Conservation (phyloP, 495 filamentous ascomycete genomes). For the Staphylotrichum longicolle region DNA sequence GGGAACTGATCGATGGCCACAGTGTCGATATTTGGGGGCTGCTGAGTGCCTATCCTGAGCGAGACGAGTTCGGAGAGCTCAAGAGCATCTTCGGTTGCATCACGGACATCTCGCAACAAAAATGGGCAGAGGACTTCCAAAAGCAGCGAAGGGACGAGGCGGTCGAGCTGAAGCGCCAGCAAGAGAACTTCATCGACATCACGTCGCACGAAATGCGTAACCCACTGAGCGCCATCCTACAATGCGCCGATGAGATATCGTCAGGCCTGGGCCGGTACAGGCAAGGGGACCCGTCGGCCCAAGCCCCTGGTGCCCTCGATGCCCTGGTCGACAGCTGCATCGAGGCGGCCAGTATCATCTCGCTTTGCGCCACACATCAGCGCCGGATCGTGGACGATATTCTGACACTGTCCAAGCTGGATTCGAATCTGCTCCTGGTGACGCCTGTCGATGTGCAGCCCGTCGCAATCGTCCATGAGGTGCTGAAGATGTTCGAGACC, state of each 20-base stretch:
- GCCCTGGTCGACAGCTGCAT: constrained; percentile 54
- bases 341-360: constrained; percentile 79
- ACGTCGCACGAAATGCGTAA: constrained; percentile 88
- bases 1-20: constrained; percentile 56
- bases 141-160: constrained; percentile 60
- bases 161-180: constrained; percentile 63
- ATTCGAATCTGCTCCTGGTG: constrained; percentile 73
- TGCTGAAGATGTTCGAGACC: constrained; percentile 80
- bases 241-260: constrained; percentile 76
- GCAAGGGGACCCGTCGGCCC: constrained; percentile 16
- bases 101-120: constrained; percentile 56
- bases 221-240: constrained; percentile 74
- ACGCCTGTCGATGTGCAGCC: constrained; percentile 74
- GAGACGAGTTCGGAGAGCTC: constrained; percentile 52
- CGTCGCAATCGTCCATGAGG: constrained; percentile 60
- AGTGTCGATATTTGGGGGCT: constrained; percentile 66
- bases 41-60: constrained; percentile 68
- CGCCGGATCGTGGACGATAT: constrained; percentile 79
- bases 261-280: constrained; percentile 50
- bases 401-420: constrained; percentile 79
- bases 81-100: constrained; percentile 70
- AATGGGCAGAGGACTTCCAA: constrained; percentile 62
- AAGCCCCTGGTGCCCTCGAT: constrained; percentile 19
- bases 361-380: constrained; percentile 78
- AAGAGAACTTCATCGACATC: constrained; percentile 87